Evolutionary conservation across 148 eudicot species (phyloP), one percentile per base, ranked within the genome.

Genomic region (Fagopyrum tataricum): DNA sequence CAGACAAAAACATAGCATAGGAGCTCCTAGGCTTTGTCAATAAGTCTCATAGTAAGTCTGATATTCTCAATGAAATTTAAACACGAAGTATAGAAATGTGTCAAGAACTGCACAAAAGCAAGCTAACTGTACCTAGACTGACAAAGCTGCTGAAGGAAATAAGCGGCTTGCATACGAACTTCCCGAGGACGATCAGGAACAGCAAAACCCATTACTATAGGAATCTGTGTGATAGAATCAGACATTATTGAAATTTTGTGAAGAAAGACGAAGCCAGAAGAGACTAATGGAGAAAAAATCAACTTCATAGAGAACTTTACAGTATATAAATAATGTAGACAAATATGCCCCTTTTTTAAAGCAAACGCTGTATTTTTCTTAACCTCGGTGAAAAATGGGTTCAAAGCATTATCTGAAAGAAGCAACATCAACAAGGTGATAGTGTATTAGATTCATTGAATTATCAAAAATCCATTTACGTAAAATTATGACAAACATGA

Each of bases 141-240:
- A 72, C 96, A 95, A 61, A 95, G 91, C 80, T 95, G 99, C 85
- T 95, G 99, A 74, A 95, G 80, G 79, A 95, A 95, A 76, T 84
- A 91, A 74, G 99, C 99, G 70, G 99, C 96, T 86, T 95, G 96
- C 91, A 90, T 82, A 58, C 99, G 97, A 76, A 95, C 85, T 81
- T 95, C 99, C 21, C 91, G 87, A 74, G 99, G 96, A 78, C 90
- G 90, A 73, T 95, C 97, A 79, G 96, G 89, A 52, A 81, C 87
- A 4, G 97, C 92, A 80, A 95, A 95, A 62, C 93, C 76, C 97
- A 95, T 95, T 61, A 91, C 92, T 48, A 88, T 84, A 46, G 99
- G 99, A 71, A 95, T 84, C 99, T 95, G 85, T 64, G 23, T 39
- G 10, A 20, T 52, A 67, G 53, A 51, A 56, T 18, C 41, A 72